phyloP scores from a whole-genome alignment of 2,329 filamentous ascomycete species.

The Botrytis paeoniae region DNA sequence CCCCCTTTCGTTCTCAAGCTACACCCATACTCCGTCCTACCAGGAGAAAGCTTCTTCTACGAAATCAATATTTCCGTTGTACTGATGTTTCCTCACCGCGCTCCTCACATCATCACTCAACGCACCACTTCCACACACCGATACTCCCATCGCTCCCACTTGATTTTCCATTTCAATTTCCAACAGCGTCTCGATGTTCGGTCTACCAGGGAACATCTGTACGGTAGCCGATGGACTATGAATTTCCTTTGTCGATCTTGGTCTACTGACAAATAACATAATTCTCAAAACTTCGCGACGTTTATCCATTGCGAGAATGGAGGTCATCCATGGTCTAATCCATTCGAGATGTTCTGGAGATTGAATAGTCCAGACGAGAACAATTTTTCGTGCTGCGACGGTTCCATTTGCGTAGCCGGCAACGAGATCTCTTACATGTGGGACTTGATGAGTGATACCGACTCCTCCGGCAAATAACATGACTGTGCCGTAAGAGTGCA shows the following conservation, averaged over 20 bases:
- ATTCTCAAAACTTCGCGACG: slow-evolving; percentile 72
- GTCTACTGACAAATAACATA: slow-evolving; percentile 74
- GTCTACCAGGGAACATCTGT: slow-evolving; percentile 79
- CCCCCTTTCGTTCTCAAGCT: background rate
- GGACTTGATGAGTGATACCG: slow-evolving; percentile 76
- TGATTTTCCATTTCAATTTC: slow-evolving; percentile 72
- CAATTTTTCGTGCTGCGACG: slow-evolving; percentile 66
- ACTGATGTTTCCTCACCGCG: slow-evolving; percentile 63
- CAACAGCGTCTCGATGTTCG: slow-evolving; percentile 70
- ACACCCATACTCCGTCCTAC: slow-evolving; percentile 39
- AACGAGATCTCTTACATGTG: slow-evolving; percentile 71
- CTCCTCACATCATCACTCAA: slow-evolving; percentile 72
- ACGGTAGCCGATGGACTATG: slow-evolving; percentile 74
- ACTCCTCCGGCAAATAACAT: slow-evolving; percentile 79
- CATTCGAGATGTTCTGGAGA: slow-evolving; percentile 78
- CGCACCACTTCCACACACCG: slow-evolving; percentile 70
- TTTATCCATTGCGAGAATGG: slow-evolving; percentile 71
- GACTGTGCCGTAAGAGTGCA: slow-evolving; percentile 74
- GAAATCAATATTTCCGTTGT: slow-evolving; percentile 68
- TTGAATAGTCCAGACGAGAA: slow-evolving; percentile 77
- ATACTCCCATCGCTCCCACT: slow-evolving; percentile 70
- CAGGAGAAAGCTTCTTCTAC: slow-evolving; percentile 74
- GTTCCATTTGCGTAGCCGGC: slow-evolving; percentile 65
- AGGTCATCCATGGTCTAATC: slow-evolving; percentile 82
- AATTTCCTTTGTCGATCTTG: slow-evolving; percentile 74